phyloP scores from a whole-genome alignment of 2,329 filamentous ascomycete genomes.

The Exophiala xenobiotica region DNA sequence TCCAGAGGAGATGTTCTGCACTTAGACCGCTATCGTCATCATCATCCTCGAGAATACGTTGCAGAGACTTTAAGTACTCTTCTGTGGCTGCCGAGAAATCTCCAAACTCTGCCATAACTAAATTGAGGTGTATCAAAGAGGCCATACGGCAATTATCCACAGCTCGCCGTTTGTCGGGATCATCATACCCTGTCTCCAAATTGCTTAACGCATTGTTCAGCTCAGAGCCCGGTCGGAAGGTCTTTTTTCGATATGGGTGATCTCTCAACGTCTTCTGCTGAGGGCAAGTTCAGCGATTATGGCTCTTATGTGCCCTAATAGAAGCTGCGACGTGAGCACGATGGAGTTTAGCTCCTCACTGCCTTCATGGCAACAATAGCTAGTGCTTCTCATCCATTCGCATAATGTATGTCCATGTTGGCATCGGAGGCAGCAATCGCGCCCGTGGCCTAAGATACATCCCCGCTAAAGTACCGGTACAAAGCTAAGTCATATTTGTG shows the following conservation, averaged over 20 bases:
- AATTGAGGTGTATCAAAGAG: slow-evolving; percentile 17
- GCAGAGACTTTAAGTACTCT: slow-evolving; percentile 7
- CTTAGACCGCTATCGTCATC: slow-evolving; percentile 17
- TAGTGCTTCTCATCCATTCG: neutral
- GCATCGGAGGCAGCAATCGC: neutral
- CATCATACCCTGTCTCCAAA: slow-evolving; percentile 6
- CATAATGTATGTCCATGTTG: neutral
- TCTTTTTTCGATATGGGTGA: slow-evolving; percentile 2
- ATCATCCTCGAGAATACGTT: slow-evolving; percentile 12
- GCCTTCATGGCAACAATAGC: neutral
- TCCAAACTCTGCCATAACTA: slow-evolving; percentile 17
- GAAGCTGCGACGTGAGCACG: too few species aligned
- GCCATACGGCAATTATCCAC: slow-evolving; percentile 19
- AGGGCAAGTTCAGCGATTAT: slow-evolving; percentile 11
- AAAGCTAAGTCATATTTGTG: neutral
- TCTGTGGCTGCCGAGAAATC: slow-evolving; percentile 10
- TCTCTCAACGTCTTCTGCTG: slow-evolving; percentile 7
- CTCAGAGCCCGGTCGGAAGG: slow-evolving; percentile 8
- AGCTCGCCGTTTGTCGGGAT: slow-evolving; percentile 14
- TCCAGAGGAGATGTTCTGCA: slow-evolving; percentile 20
- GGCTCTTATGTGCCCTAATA: too few species aligned
- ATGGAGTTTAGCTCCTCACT: too few species aligned
- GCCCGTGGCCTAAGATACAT: neutral
- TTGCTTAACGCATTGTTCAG: slow-evolving; percentile 1
- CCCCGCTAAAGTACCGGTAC: neutral